Evolutionary conservation across 352 stramenopile species (phyloP), one percentile per base, ranked within the genome.

Genomic region (Thraustochytrium striatum): DNA sequence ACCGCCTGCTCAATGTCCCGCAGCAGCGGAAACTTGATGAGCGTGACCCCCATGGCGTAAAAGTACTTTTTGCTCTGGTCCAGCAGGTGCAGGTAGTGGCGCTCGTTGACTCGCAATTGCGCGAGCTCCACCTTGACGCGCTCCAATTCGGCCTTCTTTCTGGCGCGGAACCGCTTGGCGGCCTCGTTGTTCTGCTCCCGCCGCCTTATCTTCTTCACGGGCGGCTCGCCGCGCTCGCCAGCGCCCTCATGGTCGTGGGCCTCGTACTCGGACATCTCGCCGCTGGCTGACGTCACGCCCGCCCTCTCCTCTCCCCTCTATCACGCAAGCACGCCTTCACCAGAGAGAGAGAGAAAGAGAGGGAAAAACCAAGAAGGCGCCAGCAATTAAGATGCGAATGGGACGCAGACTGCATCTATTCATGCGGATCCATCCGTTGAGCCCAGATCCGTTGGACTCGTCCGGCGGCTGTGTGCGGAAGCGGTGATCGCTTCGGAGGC

Each of bases 111-210:
- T n/a, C 68, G 58, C 0, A 75, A 32, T 43, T 30, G 25, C 30
- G 44, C 39, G 39, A 58, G 58, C 30, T 75, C 65, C 32, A 61
- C 65, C 11, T 43, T 30, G 41, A 75, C 68, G 21, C 65, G 65
- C 44, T 75, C 39, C 28, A 58, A 32, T 43, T 75, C 65, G 28
- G 43, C 44, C 39, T 61, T 58, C 3, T 43, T 11, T 25, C 68
- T 75, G 30, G 65, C 65, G 41, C 65, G 65, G 39, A 75, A 75
- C 2, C 65, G 32, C 8, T 43, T 5, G 11, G 65, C 65, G 2
- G 65, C 65, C 25, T 75, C 30, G 25, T 32, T 75, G 50, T 75
- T 75, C 25, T 75, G 65, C 25, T 43, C 11, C 47, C 68, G 58
- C 11, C 65, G 44, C 16, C 52, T 16, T 16, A 43, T 75, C 41